These are phyloP conservation scores for Claviceps purpurea DNA, from an alignment of 2,329 filamentous ascomycete species.

Conservation along the genomic window DNA sequence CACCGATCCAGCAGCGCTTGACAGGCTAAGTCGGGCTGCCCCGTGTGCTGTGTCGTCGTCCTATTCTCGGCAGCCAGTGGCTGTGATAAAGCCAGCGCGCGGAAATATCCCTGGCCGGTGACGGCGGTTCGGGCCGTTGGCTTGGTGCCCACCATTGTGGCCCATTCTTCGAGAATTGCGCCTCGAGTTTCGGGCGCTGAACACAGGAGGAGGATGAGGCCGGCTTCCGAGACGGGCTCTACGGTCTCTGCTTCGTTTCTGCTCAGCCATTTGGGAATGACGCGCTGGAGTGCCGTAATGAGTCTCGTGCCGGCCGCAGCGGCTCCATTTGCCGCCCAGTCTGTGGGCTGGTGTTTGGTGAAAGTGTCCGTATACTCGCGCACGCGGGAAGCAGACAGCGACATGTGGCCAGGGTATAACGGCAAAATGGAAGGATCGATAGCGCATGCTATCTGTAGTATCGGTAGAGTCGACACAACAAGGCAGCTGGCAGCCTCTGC, in stretches of 20 bases:
- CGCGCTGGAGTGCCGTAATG: conserved; percentile 15
- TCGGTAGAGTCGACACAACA: conserved; percentile 36
- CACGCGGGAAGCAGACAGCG: conserved; percentile 12
- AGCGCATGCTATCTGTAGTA: conserved; percentile 27
- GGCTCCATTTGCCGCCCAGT: background rate
- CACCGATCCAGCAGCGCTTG: conserved; percentile 38
- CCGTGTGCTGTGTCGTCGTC: background rate
- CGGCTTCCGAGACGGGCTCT: conserved; percentile 35
- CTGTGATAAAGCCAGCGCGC: conserved; percentile 37
- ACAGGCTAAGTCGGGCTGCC: conserved; percentile 22
- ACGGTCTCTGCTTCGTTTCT: conserved; percentile 37
- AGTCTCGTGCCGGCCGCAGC: conserved; percentile 12
- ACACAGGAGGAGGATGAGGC: conserved; percentile 35
- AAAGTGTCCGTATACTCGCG: conserved; percentile 12
- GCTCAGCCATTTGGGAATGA: conserved; percentile 33
- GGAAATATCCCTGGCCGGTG: conserved; percentile 37
- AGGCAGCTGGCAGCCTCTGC: conserved; percentile 49
- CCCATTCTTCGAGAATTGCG: conserved; percentile 33
- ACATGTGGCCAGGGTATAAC: conserved; percentile 11
- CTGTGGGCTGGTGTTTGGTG: conserved; percentile 8
- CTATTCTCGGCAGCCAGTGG: conserved; percentile 20
- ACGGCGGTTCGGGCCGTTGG: conserved; percentile 19
- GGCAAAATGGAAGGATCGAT: conserved; percentile 2
- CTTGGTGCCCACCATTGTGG: conserved; percentile 24
- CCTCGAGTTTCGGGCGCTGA: conserved; percentile 22